Evolutionary conservation across 2,329 filamentous ascomycete species (phyloP).

Genomic region (Monosporascus sp.): DNA sequence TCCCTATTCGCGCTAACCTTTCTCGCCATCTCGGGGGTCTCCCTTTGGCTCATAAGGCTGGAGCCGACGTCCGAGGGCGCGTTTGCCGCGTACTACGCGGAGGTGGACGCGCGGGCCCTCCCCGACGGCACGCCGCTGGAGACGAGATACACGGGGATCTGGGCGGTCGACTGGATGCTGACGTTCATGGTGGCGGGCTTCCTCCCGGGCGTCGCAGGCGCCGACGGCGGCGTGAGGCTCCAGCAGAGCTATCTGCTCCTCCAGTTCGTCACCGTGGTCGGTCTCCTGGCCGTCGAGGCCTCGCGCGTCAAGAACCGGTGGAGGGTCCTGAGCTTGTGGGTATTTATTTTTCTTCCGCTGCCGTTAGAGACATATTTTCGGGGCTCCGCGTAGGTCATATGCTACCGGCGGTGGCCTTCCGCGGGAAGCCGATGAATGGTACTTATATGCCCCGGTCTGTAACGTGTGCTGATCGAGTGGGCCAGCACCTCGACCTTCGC

Average conservation of each 20-base stretch:
- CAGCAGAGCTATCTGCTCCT: slow-evolving; percentile 5
- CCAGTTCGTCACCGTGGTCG: slow-evolving; percentile 2
- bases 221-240: slow-evolving; percentile 1
- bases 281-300: slow-evolving; percentile 2
- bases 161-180: not conserved
- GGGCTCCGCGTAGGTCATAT: too few relatives aligned
- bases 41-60: not conserved
- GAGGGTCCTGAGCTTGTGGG: slow-evolving; percentile 2
- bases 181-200: not conserved
- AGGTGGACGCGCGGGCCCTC: not conserved
- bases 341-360: not conserved
- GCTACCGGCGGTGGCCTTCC: too few relatives aligned
- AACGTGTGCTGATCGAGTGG: not conserved
- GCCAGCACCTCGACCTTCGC: slow-evolving; percentile 1
- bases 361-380: too few relatives aligned
- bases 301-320: not conserved
- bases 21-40: not conserved
- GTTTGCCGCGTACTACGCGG: not conserved
- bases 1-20: not conserved
- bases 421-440: not conserved
- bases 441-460: too few relatives aligned
- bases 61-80: not conserved
- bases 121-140: not conserved
- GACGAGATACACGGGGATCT: not conserved
- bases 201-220: not conserved